These are phyloP conservation scores for Starmerella potacharoeniae DNA, from an alignment of 805 yeast species.

Conservation along the genomic window DNA sequence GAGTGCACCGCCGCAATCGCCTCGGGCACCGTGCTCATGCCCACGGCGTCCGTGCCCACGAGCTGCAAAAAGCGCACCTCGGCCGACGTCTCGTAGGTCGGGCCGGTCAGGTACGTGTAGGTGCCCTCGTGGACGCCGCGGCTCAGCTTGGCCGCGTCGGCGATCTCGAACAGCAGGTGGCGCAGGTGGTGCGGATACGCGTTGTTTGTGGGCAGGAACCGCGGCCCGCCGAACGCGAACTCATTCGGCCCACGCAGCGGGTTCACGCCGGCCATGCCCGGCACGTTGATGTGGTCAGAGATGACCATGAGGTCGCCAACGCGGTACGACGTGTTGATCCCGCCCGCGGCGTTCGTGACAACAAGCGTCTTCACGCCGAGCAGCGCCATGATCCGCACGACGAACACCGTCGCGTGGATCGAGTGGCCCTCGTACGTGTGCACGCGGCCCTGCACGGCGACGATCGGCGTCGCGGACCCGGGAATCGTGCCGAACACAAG, in stretches of 20 bases:
- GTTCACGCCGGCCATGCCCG: constrained; percentile 82
- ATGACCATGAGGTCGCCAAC: constrained; percentile 90
- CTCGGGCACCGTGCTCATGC: constrained; percentile 97
- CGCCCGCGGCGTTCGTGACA: constrained; percentile 97
- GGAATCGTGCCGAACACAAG: constrained; percentile 52
- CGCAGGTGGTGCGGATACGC: constrained; percentile 75
- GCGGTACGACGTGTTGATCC: constrained; percentile 49
- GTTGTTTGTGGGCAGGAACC: constrained; percentile 80
- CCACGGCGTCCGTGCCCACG: constrained; percentile 87
- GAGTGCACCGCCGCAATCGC: constrained; percentile 85
- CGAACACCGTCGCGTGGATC: constrained; percentile 73
- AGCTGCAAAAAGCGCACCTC: constrained; percentile 65
- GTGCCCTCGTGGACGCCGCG: constrained; percentile 77
- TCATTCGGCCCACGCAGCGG: constrained; percentile 83
- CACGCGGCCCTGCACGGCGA: constrained; percentile 88
- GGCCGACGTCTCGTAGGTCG: constrained; percentile 86
- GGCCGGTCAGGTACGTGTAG: constrained; percentile 79
- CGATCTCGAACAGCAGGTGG: constrained; percentile 44
- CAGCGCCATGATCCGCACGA: constrained; percentile 60
- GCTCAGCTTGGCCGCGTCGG: constrained; percentile 34
- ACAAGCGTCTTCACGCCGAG: constrained; percentile 53
- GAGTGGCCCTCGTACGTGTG: constrained; percentile 88
- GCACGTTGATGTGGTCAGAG: constrained; percentile 77
- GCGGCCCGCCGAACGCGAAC: constrained; percentile 58
- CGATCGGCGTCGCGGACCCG: constrained; percentile 47